phyloP scores from a whole-genome alignment of 2,329 filamentous ascomycete genomes.

The Davidsoniella eucalypti region DNA sequence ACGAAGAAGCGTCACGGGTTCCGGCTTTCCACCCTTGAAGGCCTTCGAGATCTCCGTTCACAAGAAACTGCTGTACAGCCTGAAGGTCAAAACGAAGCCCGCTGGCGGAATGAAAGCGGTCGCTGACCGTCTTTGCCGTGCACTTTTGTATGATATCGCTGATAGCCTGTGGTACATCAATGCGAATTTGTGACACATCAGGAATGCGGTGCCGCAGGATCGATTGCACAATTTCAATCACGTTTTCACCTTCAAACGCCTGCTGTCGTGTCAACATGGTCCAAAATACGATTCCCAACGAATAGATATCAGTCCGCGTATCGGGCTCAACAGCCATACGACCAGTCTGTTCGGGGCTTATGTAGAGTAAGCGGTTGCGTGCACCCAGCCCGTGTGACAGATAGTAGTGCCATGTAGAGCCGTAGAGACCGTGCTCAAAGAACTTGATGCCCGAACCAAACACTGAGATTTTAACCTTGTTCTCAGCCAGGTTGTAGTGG shows the following conservation, averaged over 20 bases:
- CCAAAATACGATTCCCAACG: slow-evolving; percentile 79
- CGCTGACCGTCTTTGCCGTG: slow-evolving; percentile 72
- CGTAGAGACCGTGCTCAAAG: slow-evolving; percentile 78
- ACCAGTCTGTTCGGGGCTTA: slow-evolving; percentile 88
- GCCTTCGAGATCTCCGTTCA: slow-evolving; percentile 54
- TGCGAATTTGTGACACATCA: slow-evolving; percentile 56
- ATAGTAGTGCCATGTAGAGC: slow-evolving; percentile 62
- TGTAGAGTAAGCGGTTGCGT: slow-evolving; percentile 78
- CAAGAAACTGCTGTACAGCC: slow-evolving; percentile 56
- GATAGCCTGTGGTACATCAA: slow-evolving; percentile 72
- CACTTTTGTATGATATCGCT: slow-evolving; percentile 79
- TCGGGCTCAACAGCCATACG: slow-evolving; percentile 86
- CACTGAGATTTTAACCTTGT: slow-evolving; percentile 61
- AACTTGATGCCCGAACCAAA: slow-evolving; percentile 76
- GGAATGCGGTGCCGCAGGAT: slow-evolving; percentile 68
- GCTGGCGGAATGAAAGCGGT: slow-evolving; percentile 78
- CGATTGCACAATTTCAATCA: slow-evolving; percentile 81
- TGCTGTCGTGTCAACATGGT: slow-evolving; percentile 63
- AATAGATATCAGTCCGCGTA: slow-evolving; percentile 84
- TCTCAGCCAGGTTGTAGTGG: slow-evolving; percentile 59
- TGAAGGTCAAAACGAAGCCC: slow-evolving; percentile 70
- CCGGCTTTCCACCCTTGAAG: slow-evolving; percentile 62
- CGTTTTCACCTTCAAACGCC: slow-evolving; percentile 63
- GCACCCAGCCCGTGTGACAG: slow-evolving; percentile 72
- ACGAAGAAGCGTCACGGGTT: slow-evolving; percentile 76